Conservation (phyloP, 2,329 filamentous ascomycete species). For the Neophaeococcomyces aloes region DNA sequence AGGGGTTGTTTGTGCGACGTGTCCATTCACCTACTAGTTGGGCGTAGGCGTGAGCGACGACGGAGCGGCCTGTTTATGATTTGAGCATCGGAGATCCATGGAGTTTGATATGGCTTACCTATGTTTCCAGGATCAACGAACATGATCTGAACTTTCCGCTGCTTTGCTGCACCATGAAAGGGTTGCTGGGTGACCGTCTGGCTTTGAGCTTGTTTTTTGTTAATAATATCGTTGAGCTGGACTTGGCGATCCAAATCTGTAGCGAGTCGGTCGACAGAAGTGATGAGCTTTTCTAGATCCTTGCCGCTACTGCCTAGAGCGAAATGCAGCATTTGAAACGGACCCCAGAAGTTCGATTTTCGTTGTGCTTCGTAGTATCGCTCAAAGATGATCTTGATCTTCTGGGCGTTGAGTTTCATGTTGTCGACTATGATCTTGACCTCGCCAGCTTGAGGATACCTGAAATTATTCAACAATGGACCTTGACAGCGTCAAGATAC, state of each 20-base stretch:
- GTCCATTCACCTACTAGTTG: not conserved
- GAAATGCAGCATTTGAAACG: not conserved
- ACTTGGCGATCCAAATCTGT: not conserved
- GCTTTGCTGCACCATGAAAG: not conserved
- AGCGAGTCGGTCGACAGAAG: not conserved
- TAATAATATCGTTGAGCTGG: not conserved
- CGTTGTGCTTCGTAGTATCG: not conserved
- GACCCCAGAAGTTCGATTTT: not conserved
- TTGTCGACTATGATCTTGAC: not conserved
- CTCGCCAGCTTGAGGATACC: not conserved
- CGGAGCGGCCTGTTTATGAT: not conserved
- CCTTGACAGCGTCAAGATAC: no score
- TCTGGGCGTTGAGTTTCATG: not conserved
- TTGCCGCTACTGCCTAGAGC: not conserved
- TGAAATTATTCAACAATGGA: no score
- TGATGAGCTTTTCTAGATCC: not conserved
- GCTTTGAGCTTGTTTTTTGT: not conserved
- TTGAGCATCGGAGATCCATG: not conserved
- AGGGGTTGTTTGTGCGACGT: not conserved
- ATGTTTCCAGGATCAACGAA: no score
- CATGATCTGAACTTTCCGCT: not conserved
- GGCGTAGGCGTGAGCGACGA: not conserved
- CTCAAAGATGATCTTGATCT: not conserved
- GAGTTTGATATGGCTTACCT: no score
- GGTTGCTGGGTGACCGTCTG: not conserved